Conservation (phyloP, 495 filamentous ascomycete species). For the Neurospora sp. region DNA sequence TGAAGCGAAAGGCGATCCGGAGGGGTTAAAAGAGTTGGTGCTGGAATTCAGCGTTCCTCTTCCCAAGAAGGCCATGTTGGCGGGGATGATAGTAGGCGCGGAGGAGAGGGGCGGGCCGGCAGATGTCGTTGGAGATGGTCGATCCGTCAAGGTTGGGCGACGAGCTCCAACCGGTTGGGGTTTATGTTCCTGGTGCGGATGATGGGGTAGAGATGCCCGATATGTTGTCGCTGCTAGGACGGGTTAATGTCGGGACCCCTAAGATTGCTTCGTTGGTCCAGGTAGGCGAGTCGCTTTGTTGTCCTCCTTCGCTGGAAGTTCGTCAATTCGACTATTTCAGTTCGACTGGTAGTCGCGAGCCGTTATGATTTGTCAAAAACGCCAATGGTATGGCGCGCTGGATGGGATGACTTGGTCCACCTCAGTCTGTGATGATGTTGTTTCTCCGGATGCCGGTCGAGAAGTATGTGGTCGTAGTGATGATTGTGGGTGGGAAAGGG, state of each 20-base stretch:
- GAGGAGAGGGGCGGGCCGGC: slow-evolving; percentile 41
- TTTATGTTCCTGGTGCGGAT: not conserved
- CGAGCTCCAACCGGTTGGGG: not conserved
- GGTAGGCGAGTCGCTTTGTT: not conserved
- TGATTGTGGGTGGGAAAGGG: not conserved
- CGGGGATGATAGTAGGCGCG: slow-evolving; percentile 58
- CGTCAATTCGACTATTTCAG: not conserved
- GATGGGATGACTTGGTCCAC: not conserved
- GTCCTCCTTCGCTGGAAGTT: not conserved
- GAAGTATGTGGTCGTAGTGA: not conserved
- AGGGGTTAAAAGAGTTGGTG: slow-evolving; percentile 35
- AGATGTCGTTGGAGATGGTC: not conserved
- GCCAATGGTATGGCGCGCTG: not conserved
- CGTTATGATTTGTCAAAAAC: not conserved
- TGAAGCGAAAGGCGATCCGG: slow-evolving; percentile 29
- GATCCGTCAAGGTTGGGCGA: not conserved
- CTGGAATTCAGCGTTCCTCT: slow-evolving; percentile 38
- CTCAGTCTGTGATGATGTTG: not conserved
- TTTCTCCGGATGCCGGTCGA: not conserved
- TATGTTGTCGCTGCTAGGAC: not conserved
- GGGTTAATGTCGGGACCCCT: not conserved
- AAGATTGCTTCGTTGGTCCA: not conserved
- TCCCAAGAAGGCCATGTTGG: slow-evolving; percentile 46
- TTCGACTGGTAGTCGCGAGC: not conserved
- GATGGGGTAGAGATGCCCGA: not conserved